A percentile compares a stretch with the other conserved stretches of the same genome.
Conservation (phyloP, 148 eudicot genomes). For the Dianthus caryophyllus region DNA sequence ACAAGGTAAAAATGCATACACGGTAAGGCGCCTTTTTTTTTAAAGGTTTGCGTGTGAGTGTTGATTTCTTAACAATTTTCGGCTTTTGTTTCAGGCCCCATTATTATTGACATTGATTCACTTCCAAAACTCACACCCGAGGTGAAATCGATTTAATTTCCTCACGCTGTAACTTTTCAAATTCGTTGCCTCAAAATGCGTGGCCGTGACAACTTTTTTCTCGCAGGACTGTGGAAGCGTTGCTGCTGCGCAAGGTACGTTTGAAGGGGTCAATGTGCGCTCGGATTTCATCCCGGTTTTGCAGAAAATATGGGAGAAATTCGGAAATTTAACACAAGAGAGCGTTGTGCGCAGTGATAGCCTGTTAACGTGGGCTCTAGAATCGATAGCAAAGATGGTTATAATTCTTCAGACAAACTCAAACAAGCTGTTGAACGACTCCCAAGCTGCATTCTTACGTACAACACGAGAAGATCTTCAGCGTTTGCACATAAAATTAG, state of each 20-base stretch:
- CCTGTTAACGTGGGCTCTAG: slow-evolving; percentile 20
- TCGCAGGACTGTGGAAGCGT: slow-evolving; percentile 1
- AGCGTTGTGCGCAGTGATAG: not conserved
- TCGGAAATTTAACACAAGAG: slow-evolving; percentile 6
- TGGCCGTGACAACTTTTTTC: not conserved
- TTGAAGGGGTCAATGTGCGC: slow-evolving; percentile 8
- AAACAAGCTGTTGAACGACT: not conserved
- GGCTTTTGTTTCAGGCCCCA: not conserved
- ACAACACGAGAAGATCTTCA: slow-evolving; percentile 1
- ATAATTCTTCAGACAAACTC: slow-evolving; percentile 14
- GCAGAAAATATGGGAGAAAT: slow-evolving; percentile 18
- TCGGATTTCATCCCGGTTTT: slow-evolving; percentile 8
- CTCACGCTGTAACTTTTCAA: not conserved
- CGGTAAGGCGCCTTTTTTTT: not conserved
- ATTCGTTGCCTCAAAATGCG: not conserved
- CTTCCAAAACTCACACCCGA: not conserved
- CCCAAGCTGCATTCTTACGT: slow-evolving; percentile 2
- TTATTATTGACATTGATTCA: not conserved
- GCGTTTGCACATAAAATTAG: not conserved
- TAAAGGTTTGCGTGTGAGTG: not conserved
- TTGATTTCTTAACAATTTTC: too few species aligned
- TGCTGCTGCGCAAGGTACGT: not conserved
- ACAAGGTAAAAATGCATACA: not conserved
- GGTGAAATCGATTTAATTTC: not conserved
- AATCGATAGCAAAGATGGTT: slow-evolving; percentile 16